Conservation (phyloP, 768 basidiomycete species). For the Neoboletus subvelutipes region DNA sequence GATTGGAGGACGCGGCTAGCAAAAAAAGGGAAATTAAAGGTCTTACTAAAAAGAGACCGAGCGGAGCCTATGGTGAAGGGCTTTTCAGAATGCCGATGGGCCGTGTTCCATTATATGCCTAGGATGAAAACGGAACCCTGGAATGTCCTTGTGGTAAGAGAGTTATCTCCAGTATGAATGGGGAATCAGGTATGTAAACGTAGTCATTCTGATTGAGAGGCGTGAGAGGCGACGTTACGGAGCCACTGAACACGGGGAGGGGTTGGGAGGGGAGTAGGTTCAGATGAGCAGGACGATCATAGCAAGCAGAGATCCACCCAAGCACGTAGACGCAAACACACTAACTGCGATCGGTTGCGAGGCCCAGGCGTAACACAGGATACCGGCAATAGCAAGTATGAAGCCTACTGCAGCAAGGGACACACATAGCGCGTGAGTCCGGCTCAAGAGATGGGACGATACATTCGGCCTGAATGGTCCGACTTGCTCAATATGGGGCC, state of each 20-base stretch:
- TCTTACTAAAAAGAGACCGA: no score
- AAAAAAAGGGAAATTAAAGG: no score
- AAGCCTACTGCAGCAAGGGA: conserved; percentile 48
- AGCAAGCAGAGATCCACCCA: conserved; percentile 36
- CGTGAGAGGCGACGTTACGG: neutral
- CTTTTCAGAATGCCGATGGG: no score
- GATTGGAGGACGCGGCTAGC: no score
- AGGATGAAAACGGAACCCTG: neutral
- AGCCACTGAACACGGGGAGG: neutral
- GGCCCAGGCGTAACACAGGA: conserved; percentile 53
- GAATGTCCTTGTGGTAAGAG: neutral
- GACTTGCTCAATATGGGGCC: conserved; percentile 54
- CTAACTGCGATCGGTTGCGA: conserved; percentile 44
- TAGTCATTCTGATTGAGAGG: neutral
- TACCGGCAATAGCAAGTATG: conserved; percentile 47
- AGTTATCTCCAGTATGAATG: neutral
- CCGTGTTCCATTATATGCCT: neutral
- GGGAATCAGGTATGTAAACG: neutral
- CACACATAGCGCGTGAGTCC: conserved; percentile 51
- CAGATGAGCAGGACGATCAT: conserved; percentile 16
- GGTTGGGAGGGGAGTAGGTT: neutral
- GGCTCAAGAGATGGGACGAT: conserved; percentile 45
- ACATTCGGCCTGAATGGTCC: conserved; percentile 44
- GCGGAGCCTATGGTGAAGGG: no score
- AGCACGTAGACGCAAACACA: conserved; percentile 41